A percentile compares a stretch with the other conserved stretches of the same genome.
Evolutionary conservation across 139 green algal species (phyloP).

Genomic region (Volvox africanus): DNA sequence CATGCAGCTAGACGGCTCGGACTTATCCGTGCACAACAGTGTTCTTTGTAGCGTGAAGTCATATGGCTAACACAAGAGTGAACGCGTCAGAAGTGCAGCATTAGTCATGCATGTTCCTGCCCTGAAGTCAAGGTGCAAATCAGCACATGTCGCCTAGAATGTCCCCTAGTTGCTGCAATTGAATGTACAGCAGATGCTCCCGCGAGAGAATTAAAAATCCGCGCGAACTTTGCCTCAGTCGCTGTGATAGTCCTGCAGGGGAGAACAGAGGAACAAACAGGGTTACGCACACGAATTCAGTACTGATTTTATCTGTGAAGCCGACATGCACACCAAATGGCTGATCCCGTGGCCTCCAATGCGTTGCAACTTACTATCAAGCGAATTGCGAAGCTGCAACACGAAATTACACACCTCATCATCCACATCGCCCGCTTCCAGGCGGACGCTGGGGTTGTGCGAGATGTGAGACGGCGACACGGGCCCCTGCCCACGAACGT

Average conservation of each 20-base stretch:
- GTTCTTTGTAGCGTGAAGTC: not conserved
- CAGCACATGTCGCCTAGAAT: constrained; percentile 7
- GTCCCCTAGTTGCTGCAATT: not conserved
- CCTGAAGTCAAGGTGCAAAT: constrained; percentile 22
- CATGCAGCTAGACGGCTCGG: not conserved
- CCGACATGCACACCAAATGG: too few relatives aligned
- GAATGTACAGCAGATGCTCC: constrained; percentile 34
- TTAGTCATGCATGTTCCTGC: constrained; percentile 22
- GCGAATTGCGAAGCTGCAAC: too few relatives aligned
- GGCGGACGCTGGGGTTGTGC: constrained; percentile 45
- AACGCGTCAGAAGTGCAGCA: not conserved
- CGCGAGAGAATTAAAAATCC: not conserved
- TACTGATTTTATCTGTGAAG: too few relatives aligned
- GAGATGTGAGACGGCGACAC: constrained; percentile 47
- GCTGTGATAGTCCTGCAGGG: constrained; percentile 41
- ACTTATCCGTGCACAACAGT: constrained; percentile 5
- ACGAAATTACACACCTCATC: constrained; percentile 30
- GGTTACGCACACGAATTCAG: too few relatives aligned
- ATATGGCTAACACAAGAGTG: not conserved
- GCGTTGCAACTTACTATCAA: too few relatives aligned
- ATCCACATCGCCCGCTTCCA: constrained; percentile 30
- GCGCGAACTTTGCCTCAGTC: constrained; percentile 13
- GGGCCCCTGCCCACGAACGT: constrained; percentile 12
- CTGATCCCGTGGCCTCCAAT: too few relatives aligned
- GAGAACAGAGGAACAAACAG: not conserved